Evolutionary conservation across 2,329 filamentous ascomycete genomes (phyloP), one percentile per base, ranked within the genome.

Genomic region (Fusarium temperatum): DNA sequence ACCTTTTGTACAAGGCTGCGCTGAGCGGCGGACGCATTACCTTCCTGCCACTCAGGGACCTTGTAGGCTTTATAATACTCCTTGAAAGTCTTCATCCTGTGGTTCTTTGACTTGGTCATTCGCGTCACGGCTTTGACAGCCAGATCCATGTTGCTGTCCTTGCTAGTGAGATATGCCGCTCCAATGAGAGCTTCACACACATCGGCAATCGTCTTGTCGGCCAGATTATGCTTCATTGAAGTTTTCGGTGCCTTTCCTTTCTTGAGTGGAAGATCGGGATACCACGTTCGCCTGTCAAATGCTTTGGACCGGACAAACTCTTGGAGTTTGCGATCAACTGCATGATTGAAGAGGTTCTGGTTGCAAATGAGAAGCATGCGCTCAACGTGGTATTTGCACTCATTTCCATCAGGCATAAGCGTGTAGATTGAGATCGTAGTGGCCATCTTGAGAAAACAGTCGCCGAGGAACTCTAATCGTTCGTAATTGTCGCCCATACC

Each of bases 401-500:
- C 96, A 73, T 94, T 90, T 70, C 93, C 90, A 54, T 93, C 89
- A 0, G 94, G 94, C 26, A 93, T 90, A 35, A 91, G 87, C 2
- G 92, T 92, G 79, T 93, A 98, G 1, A 97, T 86, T 1, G 95
- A 91, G 60, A 99, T 95, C 0, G 95, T 96, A 0, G 96, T 98
- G 17, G 94, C 94, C 91, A 98, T 96, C 83, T 99, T 99, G 67
- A 99, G 87, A 78, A 98, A 98, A 39, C 92, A 93, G 80, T 99
- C 96, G 0, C 96, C 96, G 5, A 98, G 87, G 68, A 98, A 97
- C 78, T 99, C 96, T 0, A 98, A 87, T 18, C 96, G 90, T 81
- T 99, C 96, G 78, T 99, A 99, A 76, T 98, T 98, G 44, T 92
- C 92, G 3, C 95, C 94, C 94, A 98, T 98, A 6, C 95, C 95